Evolutionary conservation across 257 asterid genomes (phyloP).

Genomic region (Ilex aquifolium): DNA sequence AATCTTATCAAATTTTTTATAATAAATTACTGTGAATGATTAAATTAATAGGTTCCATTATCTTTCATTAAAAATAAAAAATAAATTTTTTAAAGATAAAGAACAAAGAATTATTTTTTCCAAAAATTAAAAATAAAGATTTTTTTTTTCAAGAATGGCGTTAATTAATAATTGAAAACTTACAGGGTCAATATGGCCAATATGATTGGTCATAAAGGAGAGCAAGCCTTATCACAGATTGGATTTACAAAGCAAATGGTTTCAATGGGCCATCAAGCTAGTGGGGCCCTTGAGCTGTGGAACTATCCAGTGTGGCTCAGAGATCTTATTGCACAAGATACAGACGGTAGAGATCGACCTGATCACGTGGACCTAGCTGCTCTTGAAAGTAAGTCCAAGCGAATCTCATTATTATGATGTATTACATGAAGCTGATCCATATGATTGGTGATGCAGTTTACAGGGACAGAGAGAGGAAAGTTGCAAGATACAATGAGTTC

Average conservation of each 20-base stretch:
- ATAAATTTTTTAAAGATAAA: no score
- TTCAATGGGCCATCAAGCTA: constrained; percentile 71
- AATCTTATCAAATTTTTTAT: no score
- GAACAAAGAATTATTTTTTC: no score
- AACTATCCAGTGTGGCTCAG: constrained; percentile 60
- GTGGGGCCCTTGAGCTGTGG: constrained; percentile 66
- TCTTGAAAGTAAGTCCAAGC: constrained; percentile 40
- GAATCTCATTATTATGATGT: neutral
- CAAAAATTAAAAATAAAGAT: no score
- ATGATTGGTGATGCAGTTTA: constrained; percentile 29
- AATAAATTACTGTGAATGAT: no score
- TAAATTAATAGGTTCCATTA: no score
- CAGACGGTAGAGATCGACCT: constrained; percentile 45
- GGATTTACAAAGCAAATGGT: constrained; percentile 56
- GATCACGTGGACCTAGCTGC: constrained; percentile 47
- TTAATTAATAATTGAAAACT: no score
- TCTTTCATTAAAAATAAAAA: no score
- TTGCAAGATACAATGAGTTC: constrained; percentile 55
- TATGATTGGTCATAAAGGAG: constrained; percentile 38
- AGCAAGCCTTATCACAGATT: constrained; percentile 27
- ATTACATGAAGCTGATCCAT: no score
- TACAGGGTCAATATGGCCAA: constrained; percentile 36
- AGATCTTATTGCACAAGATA: constrained; percentile 32
- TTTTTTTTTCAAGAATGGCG: no score
- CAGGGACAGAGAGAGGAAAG: constrained; percentile 61